Evolutionary conservation across 306 rosid species (phyloP), one percentile per base, ranked within the genome.

Genomic region (Cucurbita argyrosperma): DNA sequence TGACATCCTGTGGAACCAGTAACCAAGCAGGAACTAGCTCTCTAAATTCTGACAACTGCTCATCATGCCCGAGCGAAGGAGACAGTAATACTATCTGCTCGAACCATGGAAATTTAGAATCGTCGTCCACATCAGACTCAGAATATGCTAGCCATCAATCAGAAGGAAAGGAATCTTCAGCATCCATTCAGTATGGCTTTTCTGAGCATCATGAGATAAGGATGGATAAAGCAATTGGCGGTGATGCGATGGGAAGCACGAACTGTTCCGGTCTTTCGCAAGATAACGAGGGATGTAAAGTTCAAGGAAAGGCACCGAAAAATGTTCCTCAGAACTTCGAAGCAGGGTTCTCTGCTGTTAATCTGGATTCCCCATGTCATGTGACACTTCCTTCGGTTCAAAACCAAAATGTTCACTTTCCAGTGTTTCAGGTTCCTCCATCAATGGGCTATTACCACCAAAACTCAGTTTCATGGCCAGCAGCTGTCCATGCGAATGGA

Each of bases 391-490:
- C 91, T 3, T 81, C 86, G 0, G 68, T 79, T 79, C 84, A 85
- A 30, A 89, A 80, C 77, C 96, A 82, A 57, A 89, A 83, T 74
- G 66, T 89, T 51, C 97, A 84, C 73, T 91, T 75, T 82, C 93
- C 97, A 2, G 79, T 85, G 65, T 89, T 87, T 76, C 99, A 87
- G 63, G 83, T 85, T 83, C 87, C 96, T 53, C 85, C 96, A 21
- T 52, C 96, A 59, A 67, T 90, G 89, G 86, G 89, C 79, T 95
- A 83, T 87, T 95, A 88, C 78, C 92, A 83, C 77, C 96, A 91
- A 85, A 89, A 81, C 85, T 87, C 96, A 57, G 91, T 89, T 72
- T 84, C 99, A 61, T 94, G 99, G 99, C 83, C 96, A 45, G 84
- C 88, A 53, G 82, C 88, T 77, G 87, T 87, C 78, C 82, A 88